Conservation (phyloP, 345 rosid species). For the Eucalyptus decipiens region DNA sequence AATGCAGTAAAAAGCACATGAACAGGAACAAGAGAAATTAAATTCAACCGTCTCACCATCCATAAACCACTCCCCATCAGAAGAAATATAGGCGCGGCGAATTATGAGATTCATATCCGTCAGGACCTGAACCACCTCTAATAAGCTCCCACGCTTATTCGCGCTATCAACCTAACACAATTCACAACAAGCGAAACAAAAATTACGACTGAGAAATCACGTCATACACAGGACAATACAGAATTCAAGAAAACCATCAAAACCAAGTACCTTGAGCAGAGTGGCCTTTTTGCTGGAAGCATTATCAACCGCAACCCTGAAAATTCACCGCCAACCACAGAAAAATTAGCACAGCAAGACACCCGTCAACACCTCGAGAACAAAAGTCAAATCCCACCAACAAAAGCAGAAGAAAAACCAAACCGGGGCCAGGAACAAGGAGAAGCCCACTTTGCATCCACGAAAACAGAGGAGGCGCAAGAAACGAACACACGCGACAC, state of each 20-base stretch:
- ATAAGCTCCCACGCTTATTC: constrained; percentile 64
- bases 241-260: background rate
- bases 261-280: constrained; percentile 41
- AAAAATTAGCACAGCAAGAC: background rate
- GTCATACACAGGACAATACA: background rate
- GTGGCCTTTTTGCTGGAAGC: constrained; percentile 46
- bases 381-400: background rate
- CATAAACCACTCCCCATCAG: constrained; percentile 90
- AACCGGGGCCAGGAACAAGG: background rate
- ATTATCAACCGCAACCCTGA: constrained; percentile 73
- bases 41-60: constrained; percentile 41
- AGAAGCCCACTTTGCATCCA: background rate
- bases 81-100: constrained; percentile 75
- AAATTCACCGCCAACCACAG: constrained; percentile 1
- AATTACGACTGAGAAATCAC: background rate
- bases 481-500: background rate
- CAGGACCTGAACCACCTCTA: constrained; percentile 79
- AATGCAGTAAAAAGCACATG: background rate
- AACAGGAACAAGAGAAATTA: background rate
- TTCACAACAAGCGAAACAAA: background rate
- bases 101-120: constrained; percentile 62
- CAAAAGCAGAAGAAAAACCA: background rate
- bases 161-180: constrained; percentile 64
- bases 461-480: background rate
- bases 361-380: background rate